Conservation (phyloP, 2,329 filamentous ascomycete species). For the Orbilia quercus region DNA sequence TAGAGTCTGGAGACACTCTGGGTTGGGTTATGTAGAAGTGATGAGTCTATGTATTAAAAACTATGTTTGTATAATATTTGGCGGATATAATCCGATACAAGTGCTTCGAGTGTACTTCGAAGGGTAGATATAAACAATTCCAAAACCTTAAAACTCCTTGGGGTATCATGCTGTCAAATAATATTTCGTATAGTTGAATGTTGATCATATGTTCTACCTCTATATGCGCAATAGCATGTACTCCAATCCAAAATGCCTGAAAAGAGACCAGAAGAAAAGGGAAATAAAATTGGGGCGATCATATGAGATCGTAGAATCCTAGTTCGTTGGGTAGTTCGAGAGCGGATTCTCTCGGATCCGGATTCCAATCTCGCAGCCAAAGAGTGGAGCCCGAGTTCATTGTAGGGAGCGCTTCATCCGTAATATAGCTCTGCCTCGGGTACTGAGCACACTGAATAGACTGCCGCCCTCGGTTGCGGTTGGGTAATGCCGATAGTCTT, state of each 20-base stretch:
- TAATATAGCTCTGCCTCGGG: conserved; percentile 17
- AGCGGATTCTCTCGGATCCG: conserved; percentile 8
- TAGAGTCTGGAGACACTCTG: conserved; percentile 43
- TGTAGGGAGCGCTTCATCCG: background rate
- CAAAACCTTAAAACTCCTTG: conserved; percentile 29
- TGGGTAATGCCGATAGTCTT: conserved; percentile 3
- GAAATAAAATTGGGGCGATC: background rate
- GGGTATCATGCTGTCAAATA: conserved; percentile 35
- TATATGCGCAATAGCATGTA: conserved; percentile 4
- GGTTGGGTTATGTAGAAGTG: conserved; percentile 36
- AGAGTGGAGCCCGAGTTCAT: no score
- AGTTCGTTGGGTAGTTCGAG: conserved; percentile 13
- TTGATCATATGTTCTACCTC: background rate
- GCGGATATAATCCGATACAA: conserved; percentile 25
- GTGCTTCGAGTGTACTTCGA: background rate
- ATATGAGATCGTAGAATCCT: conserved; percentile 48
- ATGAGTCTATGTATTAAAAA: conserved; percentile 10
- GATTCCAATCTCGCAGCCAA: no score
- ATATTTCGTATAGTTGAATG: background rate
- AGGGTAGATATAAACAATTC: conserved; percentile 14
- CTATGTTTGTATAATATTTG: conserved; percentile 25
- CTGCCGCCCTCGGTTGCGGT: conserved; percentile 24
- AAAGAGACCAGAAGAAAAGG: conserved; percentile 6
- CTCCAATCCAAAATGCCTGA: conserved; percentile 4
- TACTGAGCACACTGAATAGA: conserved; percentile 27